These are phyloP conservation scores for Phaeosphaeria sp. DNA, from an alignment of 2,329 filamentous ascomycete species.

Conservation along the genomic window DNA sequence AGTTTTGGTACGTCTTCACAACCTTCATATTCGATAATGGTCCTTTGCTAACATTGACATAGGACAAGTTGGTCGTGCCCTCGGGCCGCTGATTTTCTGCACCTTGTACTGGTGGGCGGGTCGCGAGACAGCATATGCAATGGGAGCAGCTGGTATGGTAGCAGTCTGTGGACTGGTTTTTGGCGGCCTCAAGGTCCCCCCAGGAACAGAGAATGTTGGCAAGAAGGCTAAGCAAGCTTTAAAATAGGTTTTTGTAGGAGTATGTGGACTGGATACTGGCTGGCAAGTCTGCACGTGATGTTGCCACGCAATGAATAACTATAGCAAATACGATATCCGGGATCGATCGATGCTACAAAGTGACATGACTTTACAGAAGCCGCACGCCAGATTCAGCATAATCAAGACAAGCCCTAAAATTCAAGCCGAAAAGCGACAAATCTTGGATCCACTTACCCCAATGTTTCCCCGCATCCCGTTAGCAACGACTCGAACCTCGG, in stretches of 20 bases:
- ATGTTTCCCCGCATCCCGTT: constrained; percentile 18
- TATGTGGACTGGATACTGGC: background rate
- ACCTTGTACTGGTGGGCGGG: constrained; percentile 99
- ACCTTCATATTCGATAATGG: background rate
- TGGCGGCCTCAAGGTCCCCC: constrained; percentile 72
- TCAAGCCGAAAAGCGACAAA: background rate
- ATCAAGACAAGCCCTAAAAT: background rate
- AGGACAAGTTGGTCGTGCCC: constrained; percentile 86
- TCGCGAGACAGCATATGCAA: constrained; percentile 79
- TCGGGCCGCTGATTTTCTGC: constrained; percentile 90
- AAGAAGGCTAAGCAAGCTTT: constrained; percentile 29
- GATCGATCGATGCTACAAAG: no score
- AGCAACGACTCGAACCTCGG: constrained; percentile 26
- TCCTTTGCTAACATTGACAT: constrained; percentile 30
- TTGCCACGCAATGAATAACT: background rate
- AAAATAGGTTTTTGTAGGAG: background rate
- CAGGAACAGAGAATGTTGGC: constrained; percentile 42
- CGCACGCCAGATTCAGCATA: background rate
- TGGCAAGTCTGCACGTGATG: background rate
- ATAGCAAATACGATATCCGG: no score
- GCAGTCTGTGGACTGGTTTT: constrained; percentile 76
- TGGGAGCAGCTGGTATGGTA: constrained; percentile 82
- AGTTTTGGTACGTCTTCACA: constrained; percentile 58
- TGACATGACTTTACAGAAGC: background rate
- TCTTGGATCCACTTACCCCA: no score